These are phyloP conservation scores for Agaricus sinodeliciosus DNA, from an alignment of 768 basidiomycete genomes.

Conservation along the genomic window DNA sequence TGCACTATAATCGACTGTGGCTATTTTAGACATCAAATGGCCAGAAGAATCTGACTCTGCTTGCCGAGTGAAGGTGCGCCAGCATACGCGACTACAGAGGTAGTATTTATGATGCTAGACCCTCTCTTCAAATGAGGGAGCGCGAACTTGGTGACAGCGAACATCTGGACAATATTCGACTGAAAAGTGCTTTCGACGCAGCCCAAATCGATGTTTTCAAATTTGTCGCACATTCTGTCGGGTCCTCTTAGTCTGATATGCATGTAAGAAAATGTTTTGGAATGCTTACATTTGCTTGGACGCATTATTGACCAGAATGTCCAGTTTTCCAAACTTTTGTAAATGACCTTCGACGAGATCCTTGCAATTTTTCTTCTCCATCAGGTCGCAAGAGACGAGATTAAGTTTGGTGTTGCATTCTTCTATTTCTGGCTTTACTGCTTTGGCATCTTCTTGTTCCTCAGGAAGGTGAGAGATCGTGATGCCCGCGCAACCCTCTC, in stretches of 20 bases:
- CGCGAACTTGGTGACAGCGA: constrained; percentile 48
- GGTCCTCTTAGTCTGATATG: background rate
- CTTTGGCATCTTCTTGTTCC: constrained; percentile 48
- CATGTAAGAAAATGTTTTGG: background rate
- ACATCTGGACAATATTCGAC: constrained; percentile 54
- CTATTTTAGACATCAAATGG: constrained; percentile 6
- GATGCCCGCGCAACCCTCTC: constrained; percentile 42
- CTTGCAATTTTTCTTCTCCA: constrained; percentile 32
- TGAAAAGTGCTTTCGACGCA: constrained; percentile 50
- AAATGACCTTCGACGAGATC: constrained; percentile 42
- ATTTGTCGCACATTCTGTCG: constrained; percentile 32
- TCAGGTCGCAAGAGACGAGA: constrained; percentile 36
- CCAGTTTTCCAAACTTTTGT: constrained; percentile 34
- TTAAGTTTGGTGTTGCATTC: constrained; percentile 28
- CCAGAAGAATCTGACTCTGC: constrained; percentile 5
- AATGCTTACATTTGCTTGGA: constrained; percentile 34
- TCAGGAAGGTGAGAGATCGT: constrained; percentile 48
- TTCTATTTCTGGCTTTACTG: constrained; percentile 41
- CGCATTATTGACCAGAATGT: constrained; percentile 59
- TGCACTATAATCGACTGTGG: constrained; percentile 39
- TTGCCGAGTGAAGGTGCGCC: constrained; percentile 23
- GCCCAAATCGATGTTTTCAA: constrained; percentile 43
- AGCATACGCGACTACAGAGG: constrained; percentile 49
- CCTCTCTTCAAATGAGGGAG: constrained; percentile 56
- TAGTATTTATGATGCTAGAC: constrained; percentile 53